Evolutionary conservation across 352 stramenopile genomes (phyloP).

Genomic region (Phytophthora pinifolia): DNA sequence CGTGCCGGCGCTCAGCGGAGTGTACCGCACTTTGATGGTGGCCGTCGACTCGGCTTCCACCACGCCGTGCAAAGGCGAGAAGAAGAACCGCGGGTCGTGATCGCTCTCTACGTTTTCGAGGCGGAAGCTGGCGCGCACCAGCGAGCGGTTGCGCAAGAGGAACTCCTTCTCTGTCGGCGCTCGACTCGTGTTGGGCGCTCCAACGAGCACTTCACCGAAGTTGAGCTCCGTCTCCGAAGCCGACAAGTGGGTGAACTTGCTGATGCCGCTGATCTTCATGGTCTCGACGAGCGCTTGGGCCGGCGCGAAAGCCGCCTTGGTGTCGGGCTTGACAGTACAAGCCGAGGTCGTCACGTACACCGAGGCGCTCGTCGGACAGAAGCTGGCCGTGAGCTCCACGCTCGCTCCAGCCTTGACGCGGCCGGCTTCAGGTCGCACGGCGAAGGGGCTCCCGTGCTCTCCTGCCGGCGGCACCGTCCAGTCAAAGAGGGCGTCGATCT

Average conservation of each 20-base stretch:
- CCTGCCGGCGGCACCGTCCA: constrained; percentile 77
- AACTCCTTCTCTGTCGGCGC: constrained; percentile 78
- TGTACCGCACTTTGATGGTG: constrained; percentile 77
- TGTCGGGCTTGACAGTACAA: constrained; percentile 50
- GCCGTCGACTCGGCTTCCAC: constrained; percentile 74
- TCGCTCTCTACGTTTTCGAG: constrained; percentile 81
- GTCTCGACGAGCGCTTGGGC: constrained; percentile 35
- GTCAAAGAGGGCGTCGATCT: constrained; percentile 85
- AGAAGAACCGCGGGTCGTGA: constrained; percentile 84
- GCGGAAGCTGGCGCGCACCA: constrained; percentile 86
- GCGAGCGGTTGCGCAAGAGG: constrained; percentile 87
- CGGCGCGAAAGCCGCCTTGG: constrained; percentile 19
- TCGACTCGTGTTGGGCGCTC: constrained; percentile 38
- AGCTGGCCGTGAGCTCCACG: constrained; percentile 71
- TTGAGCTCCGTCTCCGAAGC: constrained; percentile 78
- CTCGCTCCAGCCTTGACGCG: constrained; percentile 60
- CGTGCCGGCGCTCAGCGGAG: constrained; percentile 74
- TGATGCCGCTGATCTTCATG: constrained; percentile 89
- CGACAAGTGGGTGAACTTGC: constrained; percentile 90
- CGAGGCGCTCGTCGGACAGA: constrained; percentile 67
- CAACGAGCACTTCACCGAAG: constrained; percentile 86
- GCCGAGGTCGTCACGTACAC: constrained; percentile 86
- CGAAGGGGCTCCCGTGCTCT: constrained; percentile 73
- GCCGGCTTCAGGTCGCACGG: constrained; percentile 69
- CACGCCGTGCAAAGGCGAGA: constrained; percentile 66